These are phyloP conservation scores for Hyaloscypha variabilis DNA, from an alignment of 495 filamentous ascomycete species.

Conservation along the genomic window DNA sequence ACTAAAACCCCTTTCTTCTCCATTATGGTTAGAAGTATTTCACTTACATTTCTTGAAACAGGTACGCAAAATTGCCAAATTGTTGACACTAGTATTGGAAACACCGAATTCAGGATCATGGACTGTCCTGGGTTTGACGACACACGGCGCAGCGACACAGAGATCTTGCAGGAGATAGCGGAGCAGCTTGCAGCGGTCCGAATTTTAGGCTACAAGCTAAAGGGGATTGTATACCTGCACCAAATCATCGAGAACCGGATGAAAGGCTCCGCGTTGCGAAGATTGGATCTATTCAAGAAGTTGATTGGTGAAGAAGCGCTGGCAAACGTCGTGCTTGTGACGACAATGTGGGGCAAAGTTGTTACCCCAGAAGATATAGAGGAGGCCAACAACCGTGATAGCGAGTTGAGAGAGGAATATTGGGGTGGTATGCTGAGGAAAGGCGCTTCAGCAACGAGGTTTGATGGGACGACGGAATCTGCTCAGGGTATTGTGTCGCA, in stretches of 20 bases:
- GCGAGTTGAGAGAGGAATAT: slow-evolving; percentile 36
- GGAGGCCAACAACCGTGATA: slow-evolving; percentile 26
- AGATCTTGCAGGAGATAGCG: slow-evolving; percentile 45
- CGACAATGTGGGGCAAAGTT: slow-evolving; percentile 41
- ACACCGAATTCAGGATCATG: slow-evolving; percentile 33
- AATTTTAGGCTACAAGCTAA: slow-evolving; percentile 25
- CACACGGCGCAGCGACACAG: slow-evolving; percentile 38
- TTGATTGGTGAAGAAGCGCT: slow-evolving; percentile 39
- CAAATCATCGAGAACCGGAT: slow-evolving; percentile 41
- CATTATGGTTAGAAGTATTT: no score
- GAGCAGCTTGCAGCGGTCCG: slow-evolving; percentile 35
- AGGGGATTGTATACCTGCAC: slow-evolving; percentile 45
- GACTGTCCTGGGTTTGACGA: slow-evolving; percentile 53
- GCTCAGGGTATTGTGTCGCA: slow-evolving; percentile 32
- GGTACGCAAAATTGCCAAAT: slow-evolving; percentile 21
- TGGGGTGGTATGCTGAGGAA: slow-evolving; percentile 34
- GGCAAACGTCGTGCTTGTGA: slow-evolving; percentile 38
- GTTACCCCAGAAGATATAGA: slow-evolving; percentile 5
- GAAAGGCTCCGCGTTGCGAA: slow-evolving; percentile 31
- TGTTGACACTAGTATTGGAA: slow-evolving; percentile 28
- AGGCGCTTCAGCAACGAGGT: slow-evolving; percentile 31
- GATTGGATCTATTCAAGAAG: slow-evolving; percentile 38
- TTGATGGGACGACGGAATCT: slow-evolving; percentile 32
- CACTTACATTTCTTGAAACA: no score
- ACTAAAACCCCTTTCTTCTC: no score